Base-by-base conservation (phyloP, 2,329 filamentous ascomycete species). In the Aspergillus sp. region DNA sequence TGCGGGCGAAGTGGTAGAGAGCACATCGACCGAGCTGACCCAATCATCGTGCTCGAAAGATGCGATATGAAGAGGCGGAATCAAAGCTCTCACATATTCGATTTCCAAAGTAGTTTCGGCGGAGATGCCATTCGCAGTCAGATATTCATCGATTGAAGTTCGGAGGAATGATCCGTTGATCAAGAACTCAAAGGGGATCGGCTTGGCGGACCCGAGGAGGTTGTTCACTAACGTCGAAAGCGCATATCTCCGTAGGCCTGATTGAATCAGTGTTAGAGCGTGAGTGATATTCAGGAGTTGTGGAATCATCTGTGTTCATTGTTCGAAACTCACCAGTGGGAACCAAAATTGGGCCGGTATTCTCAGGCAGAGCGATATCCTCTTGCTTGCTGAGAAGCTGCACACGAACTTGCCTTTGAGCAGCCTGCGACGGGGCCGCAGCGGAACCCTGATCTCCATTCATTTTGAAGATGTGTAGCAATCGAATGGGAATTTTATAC, bases 41-140 rank as follows among this genome's bases (percentile, higher is more conserved):
- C 95, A 99, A 76, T 98, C 95, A 71, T 99, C 93, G 75, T 99
- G 94, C 79, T 97, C 89, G 74, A 96, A 99, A 72, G 90, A 95
- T 12, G 92, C 90, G 67, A 96, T 88, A 75, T 95, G 94, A 39
- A 90, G 83, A 18, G 95, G 95, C 7, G 95, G 95, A 61, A 97
- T 87, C 67, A 97, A 81, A 64, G 92, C 95, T 69, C 92, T 89
- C 39, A 97, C 92, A 77, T 98, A 99, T 80, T 98, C 93, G 58
- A 99, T 84, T 39, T 89, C 90, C 55, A 99, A 80, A 4, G 90
- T 94, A 4, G 89, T 90, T 80, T 99, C 95, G 47, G 92, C 86
- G 20, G 92, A 96, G 62, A 98, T 88, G 53, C 94, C 94, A 71
- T 95, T 90, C 63, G 87, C 82, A 16, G 88, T 88, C 61, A 99